Base-by-base conservation (phyloP, 257 asterid species). In the Cynanchum wilfordii region DNA sequence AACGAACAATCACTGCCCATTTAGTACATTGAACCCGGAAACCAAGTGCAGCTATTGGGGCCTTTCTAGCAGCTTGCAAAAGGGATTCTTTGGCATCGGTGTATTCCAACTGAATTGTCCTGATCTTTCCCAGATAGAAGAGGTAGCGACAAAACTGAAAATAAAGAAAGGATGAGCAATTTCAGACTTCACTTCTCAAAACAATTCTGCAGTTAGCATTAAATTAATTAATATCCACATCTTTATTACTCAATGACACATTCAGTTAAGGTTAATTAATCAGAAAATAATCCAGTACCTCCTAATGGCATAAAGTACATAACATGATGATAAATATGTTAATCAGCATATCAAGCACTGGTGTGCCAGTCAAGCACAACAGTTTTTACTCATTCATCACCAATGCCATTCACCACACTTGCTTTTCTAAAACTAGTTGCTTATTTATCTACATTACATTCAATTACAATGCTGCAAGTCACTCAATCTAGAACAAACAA, bases 81-180 rank as follows among this genome's bases (percentile, higher is more conserved):
- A 93, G 96, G 72, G 96, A 88, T 68, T 93, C 98, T 77, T 90
- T 93, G 69, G 98, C 97, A 87, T 93, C 98, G 74, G 98, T 93
- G 81, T 93, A 93, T 78, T 93, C 98, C 79, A 93, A 79, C 82
- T 90, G 98, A 80, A 93, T 93, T 69, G 97, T 90, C 77, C 98
- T 87, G 81, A 93, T 93, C 84, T 93, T 93, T 74, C 98, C 97
- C 60, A 93, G 92, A 79, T 90, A 93, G 81, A 93, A 93, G 70
- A 93, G 96, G 86, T 90, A 93, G 5, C 98, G 89, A 77, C 91
- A 90, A 83, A 93, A 89, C 97, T 91, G 84, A 74, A 80, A 69
- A 57, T n/a, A 75, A 60, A 55, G 57, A 65, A 10, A 69, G 70
- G 56, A 55, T 6, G 7, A 57, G 67, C 66, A 66, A 64, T 22